A percentile compares a stretch with the other conserved stretches of the same genome.
Conservation (phyloP, 257 asterid species). For the Verbascum thapsus region DNA sequence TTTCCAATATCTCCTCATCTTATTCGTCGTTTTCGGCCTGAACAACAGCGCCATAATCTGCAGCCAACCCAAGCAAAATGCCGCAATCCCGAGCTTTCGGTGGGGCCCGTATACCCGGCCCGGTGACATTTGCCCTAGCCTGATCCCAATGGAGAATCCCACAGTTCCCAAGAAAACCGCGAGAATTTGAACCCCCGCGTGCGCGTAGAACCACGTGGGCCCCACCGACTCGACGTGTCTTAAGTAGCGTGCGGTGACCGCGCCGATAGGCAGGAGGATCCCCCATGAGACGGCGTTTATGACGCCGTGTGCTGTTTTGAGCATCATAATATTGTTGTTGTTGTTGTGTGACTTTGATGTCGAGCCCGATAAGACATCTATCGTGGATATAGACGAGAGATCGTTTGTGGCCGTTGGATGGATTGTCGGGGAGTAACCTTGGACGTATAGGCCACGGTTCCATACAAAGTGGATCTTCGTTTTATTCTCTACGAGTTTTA, state of each 20-base stretch:
- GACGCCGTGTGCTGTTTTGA: constrained; percentile 61
- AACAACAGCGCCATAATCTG: constrained; percentile 80
- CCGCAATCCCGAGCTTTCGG: constrained; percentile 71
- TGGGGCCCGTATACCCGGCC: constrained; percentile 69
- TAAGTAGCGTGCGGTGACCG: constrained; percentile 65
- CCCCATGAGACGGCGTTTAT: constrained; percentile 84
- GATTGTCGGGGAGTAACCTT: constrained; percentile 92
- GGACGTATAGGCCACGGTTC: constrained; percentile 89
- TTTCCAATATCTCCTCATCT: constrained; percentile 84
- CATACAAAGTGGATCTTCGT: constrained; percentile 71
- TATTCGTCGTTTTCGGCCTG: constrained; percentile 81
- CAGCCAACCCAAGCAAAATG: constrained; percentile 76
- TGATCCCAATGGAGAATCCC: constrained; percentile 74
- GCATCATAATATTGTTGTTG: constrained; percentile 35
- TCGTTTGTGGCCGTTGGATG: constrained; percentile 68
- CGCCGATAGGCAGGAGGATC: constrained; percentile 73
- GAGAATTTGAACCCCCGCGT: constrained; percentile 71
- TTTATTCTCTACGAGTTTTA: constrained; percentile 60
- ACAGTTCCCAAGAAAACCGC: constrained; percentile 66
- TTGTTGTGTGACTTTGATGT: constrained; percentile 38
- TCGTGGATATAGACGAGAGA: constrained; percentile 64
- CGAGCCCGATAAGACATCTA: constrained; percentile 66
- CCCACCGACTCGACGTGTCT: constrained; percentile 61
- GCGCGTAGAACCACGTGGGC: constrained; percentile 79
- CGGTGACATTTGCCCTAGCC: constrained; percentile 71